These are phyloP conservation scores for Jatropha podagrica DNA, from an alignment of 441 rosid genomes.

Conservation along the genomic window DNA sequence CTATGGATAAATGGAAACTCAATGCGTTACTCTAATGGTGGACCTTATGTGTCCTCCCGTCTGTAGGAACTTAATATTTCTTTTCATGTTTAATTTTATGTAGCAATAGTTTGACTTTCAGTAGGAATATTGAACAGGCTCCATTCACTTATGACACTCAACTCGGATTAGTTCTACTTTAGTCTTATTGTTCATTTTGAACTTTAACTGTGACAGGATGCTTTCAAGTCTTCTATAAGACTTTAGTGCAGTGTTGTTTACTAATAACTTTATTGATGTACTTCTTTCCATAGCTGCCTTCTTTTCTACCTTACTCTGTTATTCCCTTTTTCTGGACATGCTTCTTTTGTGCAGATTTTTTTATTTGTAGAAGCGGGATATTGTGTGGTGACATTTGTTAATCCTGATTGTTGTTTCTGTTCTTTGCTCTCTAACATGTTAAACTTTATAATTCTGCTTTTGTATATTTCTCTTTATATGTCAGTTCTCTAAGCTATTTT, in stretches of 20 bases:
- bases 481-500: not conserved
- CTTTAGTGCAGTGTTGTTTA: constrained; percentile 12
- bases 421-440: not conserved
- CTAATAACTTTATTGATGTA: not conserved
- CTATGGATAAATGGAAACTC: constrained; percentile 44
- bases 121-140: constrained; percentile 20
- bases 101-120: constrained; percentile 28
- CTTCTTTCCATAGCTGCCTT: constrained; percentile 13
- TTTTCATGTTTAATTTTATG: constrained; percentile 41
- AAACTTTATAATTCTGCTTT: not conserved
- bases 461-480: constrained; percentile 1
- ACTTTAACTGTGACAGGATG: constrained; percentile 18
- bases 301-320: not conserved
- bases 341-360: not conserved
- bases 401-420: not conserved
- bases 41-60: constrained; percentile 39
- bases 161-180: constrained; percentile 37
- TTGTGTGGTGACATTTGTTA: not conserved
- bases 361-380: not conserved
- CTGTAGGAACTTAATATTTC: constrained; percentile 53
- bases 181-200: constrained; percentile 25
- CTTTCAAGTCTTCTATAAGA: constrained; percentile 22
- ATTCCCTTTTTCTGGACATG: not conserved
- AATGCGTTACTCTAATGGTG: constrained; percentile 46
- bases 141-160: constrained; percentile 27